These are phyloP conservation scores for Phellopilus nigrolimitatus DNA, from an alignment of 1,284 basidiomycete genomes.

Conservation along the genomic window DNA sequence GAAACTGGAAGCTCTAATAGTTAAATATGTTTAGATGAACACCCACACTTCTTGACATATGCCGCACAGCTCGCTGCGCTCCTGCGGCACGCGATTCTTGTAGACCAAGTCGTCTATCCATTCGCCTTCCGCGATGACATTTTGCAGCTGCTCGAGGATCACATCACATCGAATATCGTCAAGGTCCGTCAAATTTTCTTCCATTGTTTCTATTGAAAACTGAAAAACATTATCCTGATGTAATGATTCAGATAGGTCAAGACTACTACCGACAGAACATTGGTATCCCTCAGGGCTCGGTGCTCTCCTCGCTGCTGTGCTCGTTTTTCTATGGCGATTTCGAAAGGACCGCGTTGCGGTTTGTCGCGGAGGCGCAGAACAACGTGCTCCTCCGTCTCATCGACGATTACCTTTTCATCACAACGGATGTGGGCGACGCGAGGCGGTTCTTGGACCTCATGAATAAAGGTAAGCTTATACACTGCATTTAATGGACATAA, in stretches of 20 bases:
- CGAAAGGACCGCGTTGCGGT: constrained; percentile 64
- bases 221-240: not conserved
- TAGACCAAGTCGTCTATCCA: constrained; percentile 76
- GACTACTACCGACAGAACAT: constrained; percentile 80
- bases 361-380: constrained; percentile 27
- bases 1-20: not conserved
- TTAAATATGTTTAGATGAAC: constrained; percentile 46
- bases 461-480: constrained; percentile 51
- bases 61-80: constrained; percentile 61
- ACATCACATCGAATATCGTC: constrained; percentile 89
- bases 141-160: constrained; percentile 76
- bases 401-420: constrained; percentile 93
- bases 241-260: constrained; percentile 57
- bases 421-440: constrained; percentile 64
- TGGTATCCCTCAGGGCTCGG: constrained; percentile 95
- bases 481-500: not conserved
- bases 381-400: constrained; percentile 82
- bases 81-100: constrained; percentile 76
- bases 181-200: constrained; percentile 50
- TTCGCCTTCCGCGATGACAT: constrained; percentile 55
- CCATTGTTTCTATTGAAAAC: not conserved
- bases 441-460: constrained; percentile 73
- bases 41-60: constrained; percentile 66
- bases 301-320: constrained; percentile 85
- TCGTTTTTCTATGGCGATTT: constrained; percentile 93